Percentiles rank a stretch among this genome's conserved stretches.
Conservation (phyloP, 306 rosid species). For the Purshia tridentata region DNA sequence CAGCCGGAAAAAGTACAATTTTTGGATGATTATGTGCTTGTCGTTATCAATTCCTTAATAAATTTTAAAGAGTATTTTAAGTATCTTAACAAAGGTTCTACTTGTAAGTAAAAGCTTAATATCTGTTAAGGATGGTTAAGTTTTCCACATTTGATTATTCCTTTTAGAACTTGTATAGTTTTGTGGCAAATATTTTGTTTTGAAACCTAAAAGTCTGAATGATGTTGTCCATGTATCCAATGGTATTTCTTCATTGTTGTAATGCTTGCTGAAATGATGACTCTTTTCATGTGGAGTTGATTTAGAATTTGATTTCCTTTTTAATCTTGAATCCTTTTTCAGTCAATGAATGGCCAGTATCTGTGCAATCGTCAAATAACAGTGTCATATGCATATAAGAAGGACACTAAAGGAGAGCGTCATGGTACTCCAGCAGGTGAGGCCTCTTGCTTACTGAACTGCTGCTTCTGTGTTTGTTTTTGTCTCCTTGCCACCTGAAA, state of each 20-base stretch:
- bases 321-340: conserved; percentile 16
- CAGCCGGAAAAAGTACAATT: neutral
- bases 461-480: neutral
- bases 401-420: conserved; percentile 97
- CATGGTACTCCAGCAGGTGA: conserved; percentile 98
- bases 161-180: neutral
- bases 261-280: neutral
- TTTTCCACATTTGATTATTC: neutral
- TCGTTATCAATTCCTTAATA: neutral
- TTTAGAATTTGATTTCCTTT: neutral
- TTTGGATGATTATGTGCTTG: neutral
- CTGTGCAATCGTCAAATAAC: conserved; percentile 98
- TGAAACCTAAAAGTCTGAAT: neutral
- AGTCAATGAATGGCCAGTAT: conserved; percentile 99
- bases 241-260: neutral
- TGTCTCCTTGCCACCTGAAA: neutral
- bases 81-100: neutral
- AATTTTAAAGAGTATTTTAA: neutral
- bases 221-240: neutral
- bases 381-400: conserved; percentile 96
- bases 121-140: neutral
- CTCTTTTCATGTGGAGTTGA: neutral
- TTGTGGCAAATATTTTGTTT: neutral
- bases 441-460: conserved; percentile 22
- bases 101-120: neutral